Base-by-base conservation (phyloP, 352 stramenopile species). In the Phytophthora citrophthora region DNA sequence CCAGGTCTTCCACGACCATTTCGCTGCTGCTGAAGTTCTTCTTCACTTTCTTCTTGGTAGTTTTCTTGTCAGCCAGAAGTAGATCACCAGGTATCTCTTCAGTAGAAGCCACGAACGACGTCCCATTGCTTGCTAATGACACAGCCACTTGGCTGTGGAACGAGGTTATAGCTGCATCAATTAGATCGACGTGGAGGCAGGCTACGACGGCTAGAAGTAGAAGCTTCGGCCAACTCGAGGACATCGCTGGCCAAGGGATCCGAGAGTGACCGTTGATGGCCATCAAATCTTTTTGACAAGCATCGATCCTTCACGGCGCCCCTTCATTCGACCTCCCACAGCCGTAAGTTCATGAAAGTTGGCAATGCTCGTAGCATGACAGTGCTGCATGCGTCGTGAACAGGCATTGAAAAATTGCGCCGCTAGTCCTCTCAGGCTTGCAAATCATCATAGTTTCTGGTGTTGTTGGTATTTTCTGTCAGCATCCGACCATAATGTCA, bases 41-140 rank as follows among this genome's bases (percentile, higher is more conserved):
- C 29, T 45, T 69, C 20, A 58, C 11, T 31, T 69, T 69, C 60
- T 57, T 62, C 45, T 59, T 69, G 10, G 47, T 64, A 6, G 41
- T 18, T 59, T 49, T 56, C 54, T 62, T 71, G 49, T 45, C 41
- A 0, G 56, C n/a, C 54, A 70, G 15, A 18, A 71, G 56, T 36
- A 66, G 44, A 6, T 61, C 34, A 29, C 31, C 26, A 12, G 48
- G 62, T n/a, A 66, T 32, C 48, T 53, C 55, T 29, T 52, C 36
- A 11, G 48, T 12, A 20, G 47, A 52, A 38, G 56, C 16, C 18
- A 64, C n/a, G 54, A 64, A 64, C 13, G 61, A 69, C 38, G 39
- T 53, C 27, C 54, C 53, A 16, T 69, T 54, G 29, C 45, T 38
- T n/a, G 36, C 16, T 5, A 69, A 40, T n/a, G 61, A 64, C 23